Conservation (phyloP, 176 grass and related monocot genomes). For the Triticum timopheevii region DNA sequence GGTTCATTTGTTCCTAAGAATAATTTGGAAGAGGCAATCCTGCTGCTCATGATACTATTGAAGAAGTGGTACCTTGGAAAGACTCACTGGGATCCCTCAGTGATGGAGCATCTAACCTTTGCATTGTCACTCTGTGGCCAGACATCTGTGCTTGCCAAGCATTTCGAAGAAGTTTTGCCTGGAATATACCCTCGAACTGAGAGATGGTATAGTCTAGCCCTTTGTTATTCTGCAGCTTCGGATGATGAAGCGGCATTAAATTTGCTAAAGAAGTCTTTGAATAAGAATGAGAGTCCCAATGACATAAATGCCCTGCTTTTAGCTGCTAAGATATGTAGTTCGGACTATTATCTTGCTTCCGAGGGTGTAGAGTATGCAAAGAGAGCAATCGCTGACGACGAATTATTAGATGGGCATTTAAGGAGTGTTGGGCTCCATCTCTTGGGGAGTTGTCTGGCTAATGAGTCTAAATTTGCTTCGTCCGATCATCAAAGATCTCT, state of each 20-base stretch:
- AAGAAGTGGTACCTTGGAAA: conserved; percentile 83
- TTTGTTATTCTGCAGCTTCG: conserved; percentile 66
- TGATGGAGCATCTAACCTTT: conserved; percentile 92
- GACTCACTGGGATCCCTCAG: conserved; percentile 81
- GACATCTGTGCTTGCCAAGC: conserved; percentile 71
- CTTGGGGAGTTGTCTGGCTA: conserved; percentile 76
- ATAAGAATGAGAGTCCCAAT: conserved; percentile 75
- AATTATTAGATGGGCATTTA: conserved; percentile 63
- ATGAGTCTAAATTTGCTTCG: conserved; percentile 65
- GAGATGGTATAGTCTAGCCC: conserved; percentile 84
- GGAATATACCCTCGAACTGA: conserved; percentile 78
- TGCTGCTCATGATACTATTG: conserved; percentile 83
- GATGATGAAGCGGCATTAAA: conserved; percentile 75
- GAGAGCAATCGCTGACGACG: conserved; percentile 52
- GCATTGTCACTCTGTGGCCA: conserved; percentile 83
- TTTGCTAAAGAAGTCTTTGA: conserved; percentile 76
- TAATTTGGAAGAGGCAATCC: conserved; percentile 95
- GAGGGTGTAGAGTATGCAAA: conserved; percentile 84
- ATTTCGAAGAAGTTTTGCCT: conserved; percentile 83
- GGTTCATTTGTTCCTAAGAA: conserved; percentile 91
- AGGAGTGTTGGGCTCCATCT: conserved; percentile 70
- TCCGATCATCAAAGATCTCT: conserved; percentile 84
- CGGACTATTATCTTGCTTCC: conserved; percentile 52
- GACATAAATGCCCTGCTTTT: conserved; percentile 71
- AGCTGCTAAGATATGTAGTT: conserved; percentile 91